Conservation (phyloP, 2,329 filamentous ascomycete genomes). For the Cordyceps farinosa region DNA sequence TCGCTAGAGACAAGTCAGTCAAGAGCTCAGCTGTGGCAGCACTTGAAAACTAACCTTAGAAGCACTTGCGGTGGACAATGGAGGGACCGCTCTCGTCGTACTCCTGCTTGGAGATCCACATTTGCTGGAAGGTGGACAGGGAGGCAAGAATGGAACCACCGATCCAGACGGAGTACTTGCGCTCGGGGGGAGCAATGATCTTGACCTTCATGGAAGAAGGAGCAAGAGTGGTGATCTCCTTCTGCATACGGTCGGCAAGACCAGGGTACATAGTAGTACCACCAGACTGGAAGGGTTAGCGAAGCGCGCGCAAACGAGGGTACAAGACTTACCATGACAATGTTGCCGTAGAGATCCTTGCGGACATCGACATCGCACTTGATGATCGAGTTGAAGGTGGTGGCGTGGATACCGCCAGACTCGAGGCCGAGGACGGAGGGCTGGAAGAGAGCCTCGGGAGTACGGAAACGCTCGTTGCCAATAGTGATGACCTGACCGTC, state of each 20-base stretch:
- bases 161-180: conserved; percentile 99
- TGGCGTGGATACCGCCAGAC: conserved; percentile 98
- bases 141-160: conserved; percentile 99
- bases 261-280: conserved; percentile 99
- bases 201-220: conserved; percentile 99
- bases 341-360: conserved; percentile 99
- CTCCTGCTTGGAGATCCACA: conserved; percentile 99
- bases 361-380: conserved; percentile 99
- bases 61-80: conserved; percentile 99
- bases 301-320: background rate
- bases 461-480: conserved; percentile 99
- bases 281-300: conserved; percentile 71
- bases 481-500: conserved; percentile 99
- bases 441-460: conserved; percentile 99
- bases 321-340: conserved; percentile 84
- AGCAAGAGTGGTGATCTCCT: conserved; percentile 99
- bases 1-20: conserved; percentile 23
- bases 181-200: conserved; percentile 99
- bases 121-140: conserved; percentile 99
- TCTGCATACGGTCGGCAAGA: conserved; percentile 99
- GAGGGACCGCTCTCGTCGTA: conserved; percentile 99
- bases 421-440: conserved; percentile 97
- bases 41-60: conserved; percentile 67
- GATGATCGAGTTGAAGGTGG: conserved; percentile 99
- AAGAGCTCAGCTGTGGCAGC: too few species aligned